phyloP scores from a whole-genome alignment of 2,329 filamentous ascomycete species.

The Cadophora luteo-olivacea region DNA sequence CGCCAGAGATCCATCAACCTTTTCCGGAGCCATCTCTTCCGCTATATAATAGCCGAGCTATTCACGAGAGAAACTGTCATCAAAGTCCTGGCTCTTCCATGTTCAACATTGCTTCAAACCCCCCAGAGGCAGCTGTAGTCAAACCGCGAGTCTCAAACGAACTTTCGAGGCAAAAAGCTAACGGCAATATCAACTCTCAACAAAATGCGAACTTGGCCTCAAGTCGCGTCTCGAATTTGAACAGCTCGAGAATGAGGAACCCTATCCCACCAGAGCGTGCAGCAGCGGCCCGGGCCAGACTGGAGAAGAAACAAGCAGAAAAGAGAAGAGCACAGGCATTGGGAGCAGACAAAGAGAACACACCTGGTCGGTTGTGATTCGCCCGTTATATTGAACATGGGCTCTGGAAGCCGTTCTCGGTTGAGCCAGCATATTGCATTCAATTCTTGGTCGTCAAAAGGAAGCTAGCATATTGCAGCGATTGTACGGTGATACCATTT shows the following conservation, averaged over 20 bases:
- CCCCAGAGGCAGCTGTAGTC: slow-evolving; percentile 36
- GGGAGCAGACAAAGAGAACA: slow-evolving; percentile 38
- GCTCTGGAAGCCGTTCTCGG: neutral
- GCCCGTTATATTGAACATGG: slow-evolving; percentile 1
- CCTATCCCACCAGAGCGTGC: slow-evolving; percentile 43
- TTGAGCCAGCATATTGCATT: slow-evolving; percentile 7
- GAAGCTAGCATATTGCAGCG: slow-evolving; percentile 10
- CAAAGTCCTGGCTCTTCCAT: slow-evolving; percentile 41
- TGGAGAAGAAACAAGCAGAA: slow-evolving; percentile 43
- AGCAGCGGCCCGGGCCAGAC: slow-evolving; percentile 45
- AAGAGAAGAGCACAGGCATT: slow-evolving; percentile 36
- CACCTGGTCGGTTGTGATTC: slow-evolving; percentile 25
- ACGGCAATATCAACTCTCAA: slow-evolving; percentile 23
- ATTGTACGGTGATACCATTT: slow-evolving; percentile 22
- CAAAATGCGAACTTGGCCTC: slow-evolving; percentile 27
- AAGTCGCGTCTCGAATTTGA: slow-evolving; percentile 33
- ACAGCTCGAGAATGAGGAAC: slow-evolving; percentile 32
- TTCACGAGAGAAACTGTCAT: slow-evolving; percentile 32
- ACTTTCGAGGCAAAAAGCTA: slow-evolving; percentile 30
- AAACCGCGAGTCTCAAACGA: slow-evolving; percentile 31
- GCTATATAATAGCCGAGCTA: slow-evolving; percentile 23
- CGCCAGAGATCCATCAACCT: slow-evolving; percentile 31
- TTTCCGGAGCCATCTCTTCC: slow-evolving; percentile 32
- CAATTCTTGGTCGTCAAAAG: neutral
- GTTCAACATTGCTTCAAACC: slow-evolving; percentile 41